Conservation (phyloP, 257 asterid genomes). For the Solanum chiquidenum region DNA sequence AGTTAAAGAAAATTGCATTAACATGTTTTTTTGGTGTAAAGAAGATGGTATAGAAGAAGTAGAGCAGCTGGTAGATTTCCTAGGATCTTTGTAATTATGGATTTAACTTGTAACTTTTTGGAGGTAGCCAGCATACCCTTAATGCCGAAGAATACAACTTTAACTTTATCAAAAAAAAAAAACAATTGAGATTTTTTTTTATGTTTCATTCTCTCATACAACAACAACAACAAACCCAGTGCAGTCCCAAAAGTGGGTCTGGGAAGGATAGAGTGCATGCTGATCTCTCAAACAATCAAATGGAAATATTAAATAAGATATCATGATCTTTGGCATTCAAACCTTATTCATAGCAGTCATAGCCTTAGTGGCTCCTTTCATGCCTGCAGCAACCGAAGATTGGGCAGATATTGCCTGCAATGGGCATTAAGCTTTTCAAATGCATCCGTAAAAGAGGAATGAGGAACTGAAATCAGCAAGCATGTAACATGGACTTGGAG, state of each 20-base stretch:
- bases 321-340: background rate
- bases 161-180: too few species aligned
- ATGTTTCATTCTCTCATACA: background rate
- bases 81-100: too few species aligned
- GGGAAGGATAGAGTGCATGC: background rate
- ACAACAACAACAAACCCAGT: background rate
- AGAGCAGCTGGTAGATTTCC: too few species aligned
- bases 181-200: background rate
- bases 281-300: background rate
- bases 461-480: background rate
- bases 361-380: slow-evolving; percentile 93
- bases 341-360: slow-evolving; percentile 96
- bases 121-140: too few species aligned
- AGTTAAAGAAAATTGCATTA: too few species aligned
- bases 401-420: slow-evolving; percentile 89
- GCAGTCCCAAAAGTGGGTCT: background rate
- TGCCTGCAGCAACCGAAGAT: slow-evolving; percentile 82
- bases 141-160: too few species aligned
- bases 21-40: too few species aligned
- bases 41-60: too few species aligned
- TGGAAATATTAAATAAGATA: background rate
- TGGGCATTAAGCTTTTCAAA: background rate
- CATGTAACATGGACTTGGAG: background rate
- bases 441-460: background rate
- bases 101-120: too few species aligned